Evolutionary conservation across 73 alveolate species (phyloP), one percentile per base, ranked within the genome.

Genomic region (Breviolum minutum): DNA sequence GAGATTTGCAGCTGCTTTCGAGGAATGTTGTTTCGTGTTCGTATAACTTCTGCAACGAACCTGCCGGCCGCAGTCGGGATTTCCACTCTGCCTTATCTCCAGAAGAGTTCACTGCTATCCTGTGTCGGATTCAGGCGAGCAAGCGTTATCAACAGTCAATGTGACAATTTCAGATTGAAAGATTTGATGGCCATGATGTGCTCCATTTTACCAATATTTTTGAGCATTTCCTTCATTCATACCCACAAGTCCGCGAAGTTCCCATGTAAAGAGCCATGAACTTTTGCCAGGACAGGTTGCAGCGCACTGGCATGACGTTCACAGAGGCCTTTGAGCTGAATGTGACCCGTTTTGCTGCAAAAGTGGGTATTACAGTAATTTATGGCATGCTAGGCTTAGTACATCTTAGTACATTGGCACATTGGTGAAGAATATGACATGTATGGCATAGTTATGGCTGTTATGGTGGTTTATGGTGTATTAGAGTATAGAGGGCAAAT

Each of bases 51-150:
- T 9, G 86, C 63, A 19, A 17, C 11, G 29, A 6, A 32, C 11
- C 70, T 32, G 64, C 14, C 27, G 24, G 5, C 69, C 69, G 17
- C 97, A 90, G 97, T 73, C 97, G 97, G 97, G 97, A 90, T 69
- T 90, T 90, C 63, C 97, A 90, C 87, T 71, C 61, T 32, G 97
- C 97, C 22, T 62, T 90, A 63, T 70, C 97, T 16, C 88, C 97
- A 19, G 97, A 90, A 90, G 97, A 90, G 97, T 90, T 90, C 97
- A 90, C 70, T 27, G 97, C 97, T 62, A 90, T 90, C 87, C 84
- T 90, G 27, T 90, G 68, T 82, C 70, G 97, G 30, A 73, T 90
- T 30, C 76, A 90, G 97, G 97, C 77, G n/a, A 9, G 77, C 17
- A 22, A 22, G 17, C 77, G 77, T 6, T 68, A 68, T 22, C 24